Evolutionary conservation across 2,329 filamentous ascomycete genomes (phyloP), one percentile per base, ranked within the genome.

Genomic region (Malbranchea zuffiana): DNA sequence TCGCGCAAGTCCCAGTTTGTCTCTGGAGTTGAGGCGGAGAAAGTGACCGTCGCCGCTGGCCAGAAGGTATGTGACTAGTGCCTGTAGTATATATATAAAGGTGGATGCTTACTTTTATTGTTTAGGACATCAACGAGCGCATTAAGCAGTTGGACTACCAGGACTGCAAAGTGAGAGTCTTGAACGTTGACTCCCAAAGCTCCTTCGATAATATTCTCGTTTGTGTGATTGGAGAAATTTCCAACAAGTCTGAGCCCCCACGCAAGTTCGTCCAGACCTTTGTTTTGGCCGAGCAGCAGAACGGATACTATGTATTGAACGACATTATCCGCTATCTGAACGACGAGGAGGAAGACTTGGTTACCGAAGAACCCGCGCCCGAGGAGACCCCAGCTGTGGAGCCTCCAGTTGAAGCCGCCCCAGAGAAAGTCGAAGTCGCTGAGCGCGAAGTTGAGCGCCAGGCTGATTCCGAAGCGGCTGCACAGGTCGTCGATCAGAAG

Each of bases 191-290:
- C 63, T 88, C 87, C 12, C 88, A 98, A 65, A 80, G 81, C 45
- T 95, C 88, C 6, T 82, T 79, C 60, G 78, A 87, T 44, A 92
- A 87, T 66, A 96, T 98, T 50, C 79, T 98, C 51, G 92, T 98
- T 54, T 87, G 94, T 62, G 90, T 96, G 52, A 95, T 98, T 56
- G 90, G 90, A 47, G 88, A 96, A 66, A 92, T 90, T 53, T 94
- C 87, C 53, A 95, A 93, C 75, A 92, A 92, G 63, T 78, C 76
- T 32, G 79, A 80, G 46, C 83, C 90, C 41, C 84, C 88, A 54
- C 87, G 83, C 69, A 95, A 95, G 62, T 98, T 98, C 56, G 82
- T 87, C 26, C 90, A 98, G 71, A 96, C 88, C 35, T 98, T 98
- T 52, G 84, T 98, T 45, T 82, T 98, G 45, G 90, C 90, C 32